A percentile compares a stretch with the other conserved stretches of the same genome.
phyloP scores from a whole-genome alignment of 495 filamentous ascomycete species.

The Cercophora samala region DNA sequence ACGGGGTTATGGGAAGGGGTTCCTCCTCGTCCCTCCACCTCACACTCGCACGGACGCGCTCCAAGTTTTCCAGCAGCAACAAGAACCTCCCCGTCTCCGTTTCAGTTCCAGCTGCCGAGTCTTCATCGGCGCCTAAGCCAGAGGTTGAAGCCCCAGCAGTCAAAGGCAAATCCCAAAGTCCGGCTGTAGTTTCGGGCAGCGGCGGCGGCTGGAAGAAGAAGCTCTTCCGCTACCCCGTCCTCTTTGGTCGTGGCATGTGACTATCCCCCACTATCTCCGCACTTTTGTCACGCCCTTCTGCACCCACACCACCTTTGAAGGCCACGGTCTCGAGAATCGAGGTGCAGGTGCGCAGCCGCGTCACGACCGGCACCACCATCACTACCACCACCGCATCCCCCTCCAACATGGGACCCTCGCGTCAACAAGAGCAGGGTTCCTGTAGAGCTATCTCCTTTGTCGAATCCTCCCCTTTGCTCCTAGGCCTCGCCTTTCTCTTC shows the following conservation, averaged over 20 bases:
- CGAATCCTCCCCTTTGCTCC: conserved; percentile 12
- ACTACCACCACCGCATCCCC: conserved; percentile 8
- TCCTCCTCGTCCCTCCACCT: conserved; percentile 4
- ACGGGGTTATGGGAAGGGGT: not conserved
- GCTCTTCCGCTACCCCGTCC: conserved; percentile 29
- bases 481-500: conserved; percentile 21
- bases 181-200: conserved; percentile 19
- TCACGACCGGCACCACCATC: conserved; percentile 5
- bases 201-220: conserved; percentile 31
- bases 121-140: conserved; percentile 13
- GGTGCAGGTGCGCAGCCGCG: not conserved
- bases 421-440: conserved; percentile 26
- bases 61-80: not conserved
- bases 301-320: not conserved
- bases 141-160: conserved; percentile 16
- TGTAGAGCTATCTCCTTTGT: conserved; percentile 33
- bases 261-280: conserved; percentile 11
- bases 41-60: conserved; percentile 4
- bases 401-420: not conserved
- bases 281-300: not conserved
- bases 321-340: conserved; percentile 9
- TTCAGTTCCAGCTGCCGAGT: conserved; percentile 7
- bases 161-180: conserved; percentile 8
- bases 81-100: conserved; percentile 8
- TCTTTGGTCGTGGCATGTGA: conserved; percentile 35